Conservation (phyloP, 106 monocot genomes). For the Dioscorea zingiberensis region DNA sequence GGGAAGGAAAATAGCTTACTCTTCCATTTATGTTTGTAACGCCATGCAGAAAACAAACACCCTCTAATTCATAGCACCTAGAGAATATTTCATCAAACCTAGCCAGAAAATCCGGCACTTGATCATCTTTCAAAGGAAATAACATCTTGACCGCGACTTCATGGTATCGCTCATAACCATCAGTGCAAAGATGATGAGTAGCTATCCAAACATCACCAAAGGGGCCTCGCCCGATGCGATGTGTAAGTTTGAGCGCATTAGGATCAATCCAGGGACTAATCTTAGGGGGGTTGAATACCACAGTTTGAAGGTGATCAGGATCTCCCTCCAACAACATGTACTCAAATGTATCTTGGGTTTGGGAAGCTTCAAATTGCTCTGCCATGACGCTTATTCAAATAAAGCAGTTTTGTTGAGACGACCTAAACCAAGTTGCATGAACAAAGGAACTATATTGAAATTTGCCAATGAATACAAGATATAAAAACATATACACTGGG, state of each 20-base stretch:
- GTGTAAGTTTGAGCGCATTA: slow-evolving; percentile 47
- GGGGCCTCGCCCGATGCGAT: slow-evolving; percentile 89
- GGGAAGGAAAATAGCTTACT: slow-evolving; percentile 19
- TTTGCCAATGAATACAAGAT: too few species aligned
- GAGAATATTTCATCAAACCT: slow-evolving; percentile 59
- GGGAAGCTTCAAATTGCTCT: slow-evolving; percentile 22
- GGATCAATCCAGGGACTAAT: slow-evolving; percentile 68
- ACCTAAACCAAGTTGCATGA: too few species aligned
- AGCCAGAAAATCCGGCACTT: slow-evolving; percentile 32
- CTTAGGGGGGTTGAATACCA: slow-evolving; percentile 26
- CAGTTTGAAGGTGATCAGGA: slow-evolving; percentile 54
- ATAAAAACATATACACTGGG: too few species aligned
- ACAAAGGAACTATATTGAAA: too few species aligned
- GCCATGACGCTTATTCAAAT: slow-evolving; percentile 26
- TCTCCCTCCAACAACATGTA: slow-evolving; percentile 77
- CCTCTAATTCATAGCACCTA: slow-evolving; percentile 55
- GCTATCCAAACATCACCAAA: slow-evolving; percentile 99
- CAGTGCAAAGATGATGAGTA: slow-evolving; percentile 51
- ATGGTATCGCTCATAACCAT: slow-evolving; percentile 72
- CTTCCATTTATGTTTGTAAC: slow-evolving; percentile 72
- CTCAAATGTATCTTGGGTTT: slow-evolving; percentile 65
- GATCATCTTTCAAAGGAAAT: slow-evolving; percentile 68
- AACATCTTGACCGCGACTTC: slow-evolving; percentile 94
- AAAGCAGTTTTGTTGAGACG: too few species aligned
- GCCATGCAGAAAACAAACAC: slow-evolving; percentile 74